These are phyloP conservation scores for Grifola frondosa DNA, from an alignment of 1,284 basidiomycete species.

Conservation along the genomic window DNA sequence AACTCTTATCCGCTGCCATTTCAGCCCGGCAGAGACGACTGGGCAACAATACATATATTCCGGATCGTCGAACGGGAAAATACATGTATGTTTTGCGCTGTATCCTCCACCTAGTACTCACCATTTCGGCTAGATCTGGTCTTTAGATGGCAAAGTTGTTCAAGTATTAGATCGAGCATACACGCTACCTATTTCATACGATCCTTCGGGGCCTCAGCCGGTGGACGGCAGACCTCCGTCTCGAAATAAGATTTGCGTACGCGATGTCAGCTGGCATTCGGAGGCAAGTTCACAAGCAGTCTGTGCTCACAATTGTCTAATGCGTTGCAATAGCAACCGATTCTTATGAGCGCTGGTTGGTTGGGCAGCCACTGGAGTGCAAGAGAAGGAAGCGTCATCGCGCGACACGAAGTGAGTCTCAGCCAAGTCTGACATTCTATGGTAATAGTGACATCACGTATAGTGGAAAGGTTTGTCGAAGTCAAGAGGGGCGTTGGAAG, in stretches of 20 bases:
- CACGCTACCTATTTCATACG: slow-evolving; percentile 68
- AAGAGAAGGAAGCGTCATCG: slow-evolving; percentile 65
- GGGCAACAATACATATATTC: slow-evolving; percentile 94
- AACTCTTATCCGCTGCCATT: slow-evolving; percentile 95
- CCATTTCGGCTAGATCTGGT: slow-evolving; percentile 74
- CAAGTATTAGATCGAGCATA: slow-evolving; percentile 83
- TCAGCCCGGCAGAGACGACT: slow-evolving; percentile 90
- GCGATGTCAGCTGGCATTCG: slow-evolving; percentile 92
- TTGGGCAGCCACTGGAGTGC: slow-evolving; percentile 51
- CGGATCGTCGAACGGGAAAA: slow-evolving; percentile 79
- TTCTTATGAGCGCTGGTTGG: slow-evolving; percentile 92
- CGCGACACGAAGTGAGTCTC: slow-evolving; percentile 60
- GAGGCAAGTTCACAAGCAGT: slow-evolving; percentile 40
- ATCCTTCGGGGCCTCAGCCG: slow-evolving; percentile 61
- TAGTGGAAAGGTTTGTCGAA: slow-evolving; percentile 92
- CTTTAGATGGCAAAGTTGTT: slow-evolving; percentile 83
- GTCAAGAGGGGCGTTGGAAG: slow-evolving; percentile 65
- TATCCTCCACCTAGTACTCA: neutral
- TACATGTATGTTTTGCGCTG: slow-evolving; percentile 61
- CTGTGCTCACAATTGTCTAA: slow-evolving; percentile 5
- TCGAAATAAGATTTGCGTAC: slow-evolving; percentile 59
- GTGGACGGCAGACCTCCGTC: slow-evolving; percentile 19
- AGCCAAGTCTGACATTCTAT: neutral
- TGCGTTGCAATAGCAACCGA: slow-evolving; percentile 82
- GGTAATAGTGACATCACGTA: neutral